Conservation (phyloP, 2,329 filamentous ascomycete species). For the Nemania sp. region DNA sequence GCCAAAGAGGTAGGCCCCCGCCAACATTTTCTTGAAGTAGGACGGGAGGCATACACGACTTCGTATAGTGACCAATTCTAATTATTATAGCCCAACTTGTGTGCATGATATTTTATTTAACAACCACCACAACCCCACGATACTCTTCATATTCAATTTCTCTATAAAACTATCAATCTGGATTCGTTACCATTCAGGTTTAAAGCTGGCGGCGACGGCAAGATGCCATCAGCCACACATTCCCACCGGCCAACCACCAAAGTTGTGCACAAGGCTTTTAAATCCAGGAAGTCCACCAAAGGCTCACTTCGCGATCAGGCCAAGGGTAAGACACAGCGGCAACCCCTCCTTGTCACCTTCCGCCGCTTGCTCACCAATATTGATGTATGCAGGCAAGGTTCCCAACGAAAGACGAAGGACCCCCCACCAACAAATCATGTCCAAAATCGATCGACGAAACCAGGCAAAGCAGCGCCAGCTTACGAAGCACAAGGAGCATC, state of each 20-base stretch:
- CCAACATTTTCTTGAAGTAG: conserved; percentile 26
- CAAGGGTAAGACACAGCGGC: conserved; percentile 65
- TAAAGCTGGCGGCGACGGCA: conserved; percentile 75
- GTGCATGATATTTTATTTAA: neutral
- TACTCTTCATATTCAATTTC: neutral
- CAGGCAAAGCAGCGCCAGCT: conserved; percentile 89
- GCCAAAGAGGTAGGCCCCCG: too few species aligned
- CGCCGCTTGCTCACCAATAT: neutral
- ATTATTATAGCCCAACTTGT: neutral
- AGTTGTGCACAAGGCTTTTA: conserved; percentile 84
- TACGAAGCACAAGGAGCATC: conserved; percentile 81
- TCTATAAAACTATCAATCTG: conserved; percentile 51
- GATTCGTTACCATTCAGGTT: conserved; percentile 82
- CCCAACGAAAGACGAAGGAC: conserved; percentile 83
- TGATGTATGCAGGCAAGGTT: conserved; percentile 70
- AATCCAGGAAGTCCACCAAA: conserved; percentile 89
- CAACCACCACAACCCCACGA: too few species aligned
- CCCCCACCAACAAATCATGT: conserved; percentile 95
- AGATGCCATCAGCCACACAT: conserved; percentile 77
- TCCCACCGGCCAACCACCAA: conserved; percentile 95
- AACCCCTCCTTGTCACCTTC: neutral
- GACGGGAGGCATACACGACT: too few species aligned
- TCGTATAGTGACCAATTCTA: neutral
- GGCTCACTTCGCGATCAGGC: conserved; percentile 79
- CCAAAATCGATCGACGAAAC: conserved; percentile 93